Conservation (phyloP, 257 asterid species). For the Coffea eugenioides region DNA sequence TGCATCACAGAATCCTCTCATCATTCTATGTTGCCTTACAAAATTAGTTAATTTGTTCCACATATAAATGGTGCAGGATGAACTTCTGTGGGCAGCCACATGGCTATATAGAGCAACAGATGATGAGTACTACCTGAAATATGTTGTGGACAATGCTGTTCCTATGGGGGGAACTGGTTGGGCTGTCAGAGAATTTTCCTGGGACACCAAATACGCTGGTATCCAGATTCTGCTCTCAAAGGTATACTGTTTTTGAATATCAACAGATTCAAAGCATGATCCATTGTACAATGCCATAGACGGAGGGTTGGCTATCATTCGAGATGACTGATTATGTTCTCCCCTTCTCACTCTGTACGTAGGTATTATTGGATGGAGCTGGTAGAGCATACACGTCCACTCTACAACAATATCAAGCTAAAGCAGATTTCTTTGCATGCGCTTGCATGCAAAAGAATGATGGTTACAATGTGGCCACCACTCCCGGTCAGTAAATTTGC, state of each 20-base stretch:
- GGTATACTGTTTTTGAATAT: conserved; percentile 25
- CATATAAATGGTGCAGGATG: conserved; percentile 49
- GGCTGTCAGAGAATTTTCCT: conserved; percentile 83
- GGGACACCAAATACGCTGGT: conserved; percentile 97
- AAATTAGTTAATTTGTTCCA: not conserved
- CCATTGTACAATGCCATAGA: too few relatives aligned
- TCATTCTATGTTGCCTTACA: too few relatives aligned
- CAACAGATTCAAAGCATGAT: too few relatives aligned
- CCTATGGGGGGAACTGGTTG: conserved; percentile 85
- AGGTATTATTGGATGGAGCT: conserved; percentile 70
- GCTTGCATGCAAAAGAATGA: conserved; percentile 78
- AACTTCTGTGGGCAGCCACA: conserved; percentile 85
- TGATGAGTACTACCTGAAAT: conserved; percentile 67
- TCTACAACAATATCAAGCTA: conserved; percentile 65
- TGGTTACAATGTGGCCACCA: conserved; percentile 62
- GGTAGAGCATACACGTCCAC: conserved; percentile 59
- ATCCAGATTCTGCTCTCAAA: conserved; percentile 76
- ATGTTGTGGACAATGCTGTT: conserved; percentile 60
- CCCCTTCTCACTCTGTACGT: not conserved
- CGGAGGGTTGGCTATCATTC: too few relatives aligned
- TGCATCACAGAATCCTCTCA: not conserved
- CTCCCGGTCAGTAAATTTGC: conserved; percentile 60
- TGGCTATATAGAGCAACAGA: conserved; percentile 81
- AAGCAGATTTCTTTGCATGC: conserved; percentile 78
- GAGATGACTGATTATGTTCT: not conserved